These are phyloP conservation scores for Cymbopogon flexuosus DNA, from an alignment of 202 grass and related monocot genomes.

Conservation along the genomic window DNA sequence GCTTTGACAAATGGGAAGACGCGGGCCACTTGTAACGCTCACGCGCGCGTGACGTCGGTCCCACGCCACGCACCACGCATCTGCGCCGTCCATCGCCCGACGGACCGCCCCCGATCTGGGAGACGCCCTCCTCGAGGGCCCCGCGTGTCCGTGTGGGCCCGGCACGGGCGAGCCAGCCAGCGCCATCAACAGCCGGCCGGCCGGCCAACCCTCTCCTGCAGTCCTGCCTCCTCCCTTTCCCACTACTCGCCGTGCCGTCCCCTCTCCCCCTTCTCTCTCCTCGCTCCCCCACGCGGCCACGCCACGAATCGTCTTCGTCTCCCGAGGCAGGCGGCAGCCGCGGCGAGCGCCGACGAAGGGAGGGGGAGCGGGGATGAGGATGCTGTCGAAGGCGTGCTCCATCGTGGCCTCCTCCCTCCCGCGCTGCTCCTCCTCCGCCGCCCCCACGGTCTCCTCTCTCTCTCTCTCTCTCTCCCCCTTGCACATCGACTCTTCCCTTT, in stretches of 20 bases:
- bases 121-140: not conserved
- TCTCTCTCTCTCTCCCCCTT: not conserved
- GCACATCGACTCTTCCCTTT: not conserved
- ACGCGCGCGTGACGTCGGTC: not conserved
- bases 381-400: constrained; percentile 61
- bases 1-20: not conserved
- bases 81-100: not conserved
- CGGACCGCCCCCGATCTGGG: not conserved
- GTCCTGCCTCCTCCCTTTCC: not conserved
- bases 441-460: constrained; percentile 28
- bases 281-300: not conserved
- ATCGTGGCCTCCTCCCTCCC: constrained; percentile 60
- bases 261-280: not conserved
- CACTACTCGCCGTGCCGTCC: not conserved
- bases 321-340: not conserved
- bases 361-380: constrained; percentile 39
- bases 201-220: not conserved
- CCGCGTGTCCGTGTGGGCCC: constrained; percentile 4
- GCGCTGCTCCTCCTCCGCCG: constrained; percentile 48
- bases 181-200: constrained; percentile 33
- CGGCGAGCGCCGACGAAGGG: not conserved
- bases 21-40: not conserved
- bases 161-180: constrained; percentile 34
- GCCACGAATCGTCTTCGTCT: not conserved
- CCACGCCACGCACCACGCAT: not conserved